These are phyloP conservation scores for Trifolium repens DNA, from an alignment of 306 rosid genomes.

Conservation along the genomic window DNA sequence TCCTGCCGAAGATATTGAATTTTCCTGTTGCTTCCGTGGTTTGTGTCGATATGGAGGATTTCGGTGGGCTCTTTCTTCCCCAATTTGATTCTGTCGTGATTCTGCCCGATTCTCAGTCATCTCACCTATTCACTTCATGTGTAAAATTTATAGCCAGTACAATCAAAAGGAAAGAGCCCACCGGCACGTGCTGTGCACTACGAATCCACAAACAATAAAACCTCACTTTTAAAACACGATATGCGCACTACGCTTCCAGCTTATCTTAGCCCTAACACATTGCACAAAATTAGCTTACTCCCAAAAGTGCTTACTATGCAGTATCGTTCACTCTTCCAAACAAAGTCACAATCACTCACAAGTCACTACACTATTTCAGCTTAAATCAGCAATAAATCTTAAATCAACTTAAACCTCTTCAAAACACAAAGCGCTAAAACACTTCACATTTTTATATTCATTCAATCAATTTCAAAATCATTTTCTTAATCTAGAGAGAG, in stretches of 20 bases:
- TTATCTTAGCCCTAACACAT: not conserved
- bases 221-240: not conserved
- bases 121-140: no score
- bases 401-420: not conserved
- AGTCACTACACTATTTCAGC: not conserved
- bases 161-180: no score
- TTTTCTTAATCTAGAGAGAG: slow-evolving; percentile 15
- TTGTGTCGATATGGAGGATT: no score
- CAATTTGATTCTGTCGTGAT: no score
- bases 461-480: not conserved
- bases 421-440: not conserved
- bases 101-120: no score
- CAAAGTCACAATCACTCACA: slow-evolving; percentile 5
- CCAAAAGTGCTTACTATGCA: not conserved
- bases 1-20: no score
- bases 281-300: not conserved
- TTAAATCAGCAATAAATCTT: not conserved
- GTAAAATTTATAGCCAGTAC: no score
- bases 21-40: no score
- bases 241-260: not conserved
- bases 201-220: not conserved
- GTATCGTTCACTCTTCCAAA: not conserved
- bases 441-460: not conserved
- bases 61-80: no score
- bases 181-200: not conserved